Percentiles rank a stretch among this genome's conserved stretches.
Evolutionary conservation across 2,329 filamentous ascomycete species (phyloP).

Genomic region (Trichoderma citrinoviride): DNA sequence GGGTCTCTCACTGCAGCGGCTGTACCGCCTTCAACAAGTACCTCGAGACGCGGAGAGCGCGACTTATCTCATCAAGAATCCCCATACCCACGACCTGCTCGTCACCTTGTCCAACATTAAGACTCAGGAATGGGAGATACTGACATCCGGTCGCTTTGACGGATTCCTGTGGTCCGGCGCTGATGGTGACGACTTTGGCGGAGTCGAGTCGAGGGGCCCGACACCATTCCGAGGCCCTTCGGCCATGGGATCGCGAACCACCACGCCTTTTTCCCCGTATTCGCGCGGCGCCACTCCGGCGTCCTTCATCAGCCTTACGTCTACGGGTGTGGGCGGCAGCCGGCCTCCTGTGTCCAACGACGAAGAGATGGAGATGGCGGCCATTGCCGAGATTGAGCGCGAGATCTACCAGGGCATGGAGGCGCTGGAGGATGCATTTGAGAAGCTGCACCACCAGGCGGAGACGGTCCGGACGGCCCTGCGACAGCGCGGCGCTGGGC

Average conservation of each 20-base stretch:
- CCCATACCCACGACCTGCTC: conserved; percentile 77
- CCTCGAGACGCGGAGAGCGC: conserved; percentile 85
- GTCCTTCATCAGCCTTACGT: conserved; percentile 58
- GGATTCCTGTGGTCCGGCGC: conserved; percentile 94
- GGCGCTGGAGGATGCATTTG: conserved; percentile 87
- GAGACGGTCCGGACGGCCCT: conserved; percentile 76
- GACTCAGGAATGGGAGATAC: conserved; percentile 92
- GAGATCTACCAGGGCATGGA: conserved; percentile 96
- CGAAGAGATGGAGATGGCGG: conserved; percentile 89
- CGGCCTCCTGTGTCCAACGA: conserved; percentile 75
- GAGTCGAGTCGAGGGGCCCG: conserved; percentile 50
- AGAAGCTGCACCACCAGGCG: conserved; percentile 81
- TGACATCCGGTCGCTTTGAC: conserved; percentile 90
- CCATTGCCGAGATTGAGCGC: conserved; percentile 84
- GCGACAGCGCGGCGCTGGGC: conserved; percentile 76
- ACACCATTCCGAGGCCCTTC: conserved; percentile 51
- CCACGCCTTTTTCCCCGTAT: conserved; percentile 50
- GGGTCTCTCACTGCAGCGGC: conserved; percentile 74
- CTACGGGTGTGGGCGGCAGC: conserved; percentile 42
- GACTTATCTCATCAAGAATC: conserved; percentile 81
- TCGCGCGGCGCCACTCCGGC: conserved; percentile 57
- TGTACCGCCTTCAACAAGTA: conserved; percentile 70
- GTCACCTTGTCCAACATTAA: conserved; percentile 85
- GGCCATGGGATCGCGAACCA: conserved; percentile 44
- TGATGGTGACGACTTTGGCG: conserved; percentile 56